Percentiles rank a stretch among this genome's conserved stretches.
phyloP scores from a whole-genome alignment of 805 yeast species.

The Saccharomycopsis selenospora region DNA sequence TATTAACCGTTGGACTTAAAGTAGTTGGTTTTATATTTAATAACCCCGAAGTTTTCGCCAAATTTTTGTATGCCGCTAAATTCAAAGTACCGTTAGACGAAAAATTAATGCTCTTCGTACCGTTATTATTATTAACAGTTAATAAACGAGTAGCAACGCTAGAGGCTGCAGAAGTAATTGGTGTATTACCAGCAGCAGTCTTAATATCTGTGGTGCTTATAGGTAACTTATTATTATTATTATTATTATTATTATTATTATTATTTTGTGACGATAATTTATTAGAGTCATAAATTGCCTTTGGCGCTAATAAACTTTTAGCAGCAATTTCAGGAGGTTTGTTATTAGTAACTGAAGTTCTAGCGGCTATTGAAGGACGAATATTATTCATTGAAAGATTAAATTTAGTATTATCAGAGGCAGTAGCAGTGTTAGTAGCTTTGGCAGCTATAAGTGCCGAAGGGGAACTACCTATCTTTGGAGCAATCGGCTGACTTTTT shows the following conservation, averaged over 20 bases:
- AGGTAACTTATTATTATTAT: too few relatives aligned
- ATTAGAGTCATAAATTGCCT: neutral
- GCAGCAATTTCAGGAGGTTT: neutral
- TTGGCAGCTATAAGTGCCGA: slow-evolving; percentile 1
- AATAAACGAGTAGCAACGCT: neutral
- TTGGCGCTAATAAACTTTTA: slow-evolving; percentile 1
- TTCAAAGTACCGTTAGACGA: neutral
- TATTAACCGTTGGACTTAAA: neutral
- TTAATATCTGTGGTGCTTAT: too few relatives aligned
- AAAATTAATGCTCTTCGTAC: neutral
- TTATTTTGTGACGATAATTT: neutral
- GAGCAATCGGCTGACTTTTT: neutral
- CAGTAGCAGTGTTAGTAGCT: too few relatives aligned
- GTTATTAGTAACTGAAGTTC: neutral
- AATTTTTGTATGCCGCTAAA: slow-evolving; percentile 6
- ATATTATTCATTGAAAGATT: neutral
- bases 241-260: neutral
- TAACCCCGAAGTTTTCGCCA: slow-evolving; percentile 5
- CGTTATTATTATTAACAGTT: neutral
- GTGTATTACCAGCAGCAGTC: too few relatives aligned
- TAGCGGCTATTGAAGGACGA: neutral
- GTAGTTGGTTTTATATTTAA: slow-evolving; percentile 12
- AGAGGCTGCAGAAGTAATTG: neutral
- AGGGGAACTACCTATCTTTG: neutral
- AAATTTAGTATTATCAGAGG: neutral